Evolutionary conservation across 83 land plant genomes (phyloP).

Genomic region (Diphasiastrum complanatum): DNA sequence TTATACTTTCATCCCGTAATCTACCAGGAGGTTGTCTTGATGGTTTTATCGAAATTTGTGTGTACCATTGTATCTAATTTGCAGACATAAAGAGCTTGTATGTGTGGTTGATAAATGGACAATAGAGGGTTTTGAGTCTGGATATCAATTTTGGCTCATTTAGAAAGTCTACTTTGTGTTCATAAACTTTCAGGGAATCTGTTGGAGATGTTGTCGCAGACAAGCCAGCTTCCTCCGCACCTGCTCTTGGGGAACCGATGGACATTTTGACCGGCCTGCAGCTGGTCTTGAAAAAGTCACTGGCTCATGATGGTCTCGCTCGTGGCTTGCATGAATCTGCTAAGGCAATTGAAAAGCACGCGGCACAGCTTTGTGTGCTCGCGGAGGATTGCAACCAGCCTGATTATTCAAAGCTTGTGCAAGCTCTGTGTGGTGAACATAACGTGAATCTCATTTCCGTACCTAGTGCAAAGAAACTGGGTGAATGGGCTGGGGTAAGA

Average conservation of each 20-base stretch:
- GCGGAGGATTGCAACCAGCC: slow-evolving; percentile 89
- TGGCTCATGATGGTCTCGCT: slow-evolving; percentile 72
- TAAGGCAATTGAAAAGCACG: slow-evolving; percentile 79
- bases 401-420: slow-evolving; percentile 73
- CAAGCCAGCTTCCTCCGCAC: slow-evolving; percentile 26
- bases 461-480: slow-evolving; percentile 74
- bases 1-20: too few relatives aligned
- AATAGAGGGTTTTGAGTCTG: too few relatives aligned
- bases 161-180: too few relatives aligned
- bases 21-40: too few relatives aligned
- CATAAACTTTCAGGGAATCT: too few relatives aligned
- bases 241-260: slow-evolving; percentile 75
- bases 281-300: slow-evolving; percentile 68
- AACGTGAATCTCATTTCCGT: slow-evolving; percentile 64
- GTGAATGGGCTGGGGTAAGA: slow-evolving; percentile 90
- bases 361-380: slow-evolving; percentile 77
- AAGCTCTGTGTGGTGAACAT: slow-evolving; percentile 72
- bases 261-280: slow-evolving; percentile 67
- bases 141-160: too few relatives aligned
- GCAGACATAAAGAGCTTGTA: too few relatives aligned
- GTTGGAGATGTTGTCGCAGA: slow-evolving; percentile 29
- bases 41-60: too few relatives aligned
- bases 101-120: too few relatives aligned
- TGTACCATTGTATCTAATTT: too few relatives aligned
- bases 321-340: slow-evolving; percentile 83